Percentiles rank a stretch among this genome's conserved stretches.
Conservation (phyloP, 1,284 basidiomycete species). For the Apiotrichum montevideense region DNA sequence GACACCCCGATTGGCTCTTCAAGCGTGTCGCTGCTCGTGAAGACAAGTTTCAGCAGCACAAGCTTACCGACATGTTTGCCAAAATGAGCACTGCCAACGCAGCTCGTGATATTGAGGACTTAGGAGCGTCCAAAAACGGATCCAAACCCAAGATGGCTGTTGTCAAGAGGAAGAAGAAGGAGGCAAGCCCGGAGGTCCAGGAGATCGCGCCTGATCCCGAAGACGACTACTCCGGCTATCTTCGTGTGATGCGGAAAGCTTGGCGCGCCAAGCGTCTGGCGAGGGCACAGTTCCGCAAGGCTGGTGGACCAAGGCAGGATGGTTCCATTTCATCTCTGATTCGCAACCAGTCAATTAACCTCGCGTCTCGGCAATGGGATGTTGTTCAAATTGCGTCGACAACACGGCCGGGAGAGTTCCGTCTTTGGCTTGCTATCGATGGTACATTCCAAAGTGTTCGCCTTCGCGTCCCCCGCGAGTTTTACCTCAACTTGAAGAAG, state of each 20-base stretch:
- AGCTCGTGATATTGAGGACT: slow-evolving; percentile 50
- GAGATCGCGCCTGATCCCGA: slow-evolving; percentile 54
- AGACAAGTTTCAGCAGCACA: slow-evolving; percentile 98
- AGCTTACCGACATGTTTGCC: slow-evolving; percentile 90
- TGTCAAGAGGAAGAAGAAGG: slow-evolving; percentile 52
- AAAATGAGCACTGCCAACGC: slow-evolving; percentile 42
- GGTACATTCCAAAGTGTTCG: slow-evolving; percentile 71
- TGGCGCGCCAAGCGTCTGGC: slow-evolving; percentile 64
- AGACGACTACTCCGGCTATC: slow-evolving; percentile 69
- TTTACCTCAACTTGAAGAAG: slow-evolving; percentile 84
- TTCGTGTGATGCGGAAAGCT: slow-evolving; percentile 68
- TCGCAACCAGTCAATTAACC: slow-evolving; percentile 58
- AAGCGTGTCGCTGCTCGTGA: slow-evolving; percentile 80
- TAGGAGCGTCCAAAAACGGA: slow-evolving; percentile 41
- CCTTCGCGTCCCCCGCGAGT: slow-evolving; percentile 79
- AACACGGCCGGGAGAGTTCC: slow-evolving; percentile 73
- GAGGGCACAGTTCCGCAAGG: slow-evolving; percentile 43
- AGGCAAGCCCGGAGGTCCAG: slow-evolving; percentile 28
- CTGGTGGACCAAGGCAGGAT: slow-evolving; percentile 48
- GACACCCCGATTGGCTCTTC: slow-evolving; percentile 96
- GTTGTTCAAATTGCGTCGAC: slow-evolving; percentile 82
- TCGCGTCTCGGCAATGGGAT: slow-evolving; percentile 77
- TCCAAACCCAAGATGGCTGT: slow-evolving; percentile 49
- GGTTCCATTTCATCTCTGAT: slow-evolving; percentile 68
- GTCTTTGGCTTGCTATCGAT: slow-evolving; percentile 83